phyloP scores from a whole-genome alignment of 257 asterid species.

The Fraxinus pennsylvanica region DNA sequence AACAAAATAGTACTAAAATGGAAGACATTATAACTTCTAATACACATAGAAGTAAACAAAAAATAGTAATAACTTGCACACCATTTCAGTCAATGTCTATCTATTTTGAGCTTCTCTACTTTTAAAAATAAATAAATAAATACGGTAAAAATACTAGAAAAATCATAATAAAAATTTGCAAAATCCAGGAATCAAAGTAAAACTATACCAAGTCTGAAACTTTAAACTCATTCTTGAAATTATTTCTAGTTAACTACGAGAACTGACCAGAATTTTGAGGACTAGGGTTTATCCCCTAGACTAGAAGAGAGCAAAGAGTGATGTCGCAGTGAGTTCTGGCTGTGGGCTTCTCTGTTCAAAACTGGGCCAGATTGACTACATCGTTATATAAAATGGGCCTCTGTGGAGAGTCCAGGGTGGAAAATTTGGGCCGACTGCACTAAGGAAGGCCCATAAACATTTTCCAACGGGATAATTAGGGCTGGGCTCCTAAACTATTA shows the following conservation, averaged over 20 bases:
- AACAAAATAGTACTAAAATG: neutral
- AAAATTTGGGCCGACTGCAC: too few species aligned
- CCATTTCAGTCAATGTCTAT: neutral
- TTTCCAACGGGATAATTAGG: too few species aligned
- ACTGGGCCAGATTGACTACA: too few species aligned
- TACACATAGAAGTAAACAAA: neutral
- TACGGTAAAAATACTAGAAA: neutral
- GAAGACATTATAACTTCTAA: neutral
- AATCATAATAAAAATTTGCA: neutral
- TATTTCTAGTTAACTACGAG: too few species aligned
- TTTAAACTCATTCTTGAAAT: neutral
- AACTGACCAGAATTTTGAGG: neutral
- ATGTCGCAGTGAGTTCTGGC: neutral
- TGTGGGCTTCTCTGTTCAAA: neutral
- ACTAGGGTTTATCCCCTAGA: neutral
- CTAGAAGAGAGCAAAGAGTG: neutral
- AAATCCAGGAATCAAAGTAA: neutral
- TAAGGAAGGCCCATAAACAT: too few species aligned
- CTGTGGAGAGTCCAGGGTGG: too few species aligned
- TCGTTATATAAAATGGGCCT: too few species aligned
- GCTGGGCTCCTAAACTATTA: too few species aligned
- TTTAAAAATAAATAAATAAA: too few species aligned
- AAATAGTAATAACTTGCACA: neutral
- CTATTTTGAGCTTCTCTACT: neutral
- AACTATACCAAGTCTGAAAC: neutral